Percentiles rank a stretch among this genome's conserved stretches.
Conservation (phyloP, 345 rosid species). For the Bretschneidera sinensis region DNA sequence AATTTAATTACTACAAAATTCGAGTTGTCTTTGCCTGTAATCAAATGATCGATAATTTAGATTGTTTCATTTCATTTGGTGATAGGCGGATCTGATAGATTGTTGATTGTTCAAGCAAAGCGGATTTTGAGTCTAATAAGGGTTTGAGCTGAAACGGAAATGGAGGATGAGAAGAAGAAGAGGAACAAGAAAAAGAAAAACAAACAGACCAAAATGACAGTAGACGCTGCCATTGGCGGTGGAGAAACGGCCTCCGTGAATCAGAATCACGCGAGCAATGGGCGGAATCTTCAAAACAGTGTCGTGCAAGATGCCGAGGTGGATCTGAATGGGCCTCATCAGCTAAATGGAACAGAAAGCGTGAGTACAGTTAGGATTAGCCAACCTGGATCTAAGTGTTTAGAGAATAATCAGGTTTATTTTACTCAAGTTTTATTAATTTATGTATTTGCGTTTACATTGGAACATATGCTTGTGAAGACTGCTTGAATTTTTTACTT, state of each 20-base stretch:
- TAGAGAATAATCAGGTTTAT: background rate
- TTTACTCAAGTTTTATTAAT: background rate
- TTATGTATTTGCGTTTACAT: background rate
- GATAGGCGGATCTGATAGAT: background rate
- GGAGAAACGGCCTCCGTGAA: constrained; percentile 18
- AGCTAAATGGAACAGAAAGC: constrained; percentile 24
- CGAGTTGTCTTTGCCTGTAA: no score
- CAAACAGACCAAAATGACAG: constrained; percentile 33
- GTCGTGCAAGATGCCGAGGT: constrained; percentile 11
- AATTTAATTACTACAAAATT: no score
- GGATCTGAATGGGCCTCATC: constrained; percentile 19
- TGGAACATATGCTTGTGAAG: background rate
- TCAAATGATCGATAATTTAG: no score
- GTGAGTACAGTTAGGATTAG: constrained; percentile 26
- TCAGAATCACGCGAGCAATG: constrained; percentile 27
- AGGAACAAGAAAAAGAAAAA: constrained; percentile 64
- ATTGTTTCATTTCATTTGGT: background rate
- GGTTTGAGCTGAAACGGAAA: background rate
- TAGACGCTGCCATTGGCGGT: constrained; percentile 20
- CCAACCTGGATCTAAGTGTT: background rate
- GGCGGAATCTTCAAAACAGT: constrained; percentile 22
- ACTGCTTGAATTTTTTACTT: background rate
- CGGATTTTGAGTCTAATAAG: background rate
- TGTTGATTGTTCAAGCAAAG: background rate
- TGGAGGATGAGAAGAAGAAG: constrained; percentile 72